Base-by-base conservation (phyloP, 805 yeast genomes). In the Yarrowia keelungensis region DNA sequence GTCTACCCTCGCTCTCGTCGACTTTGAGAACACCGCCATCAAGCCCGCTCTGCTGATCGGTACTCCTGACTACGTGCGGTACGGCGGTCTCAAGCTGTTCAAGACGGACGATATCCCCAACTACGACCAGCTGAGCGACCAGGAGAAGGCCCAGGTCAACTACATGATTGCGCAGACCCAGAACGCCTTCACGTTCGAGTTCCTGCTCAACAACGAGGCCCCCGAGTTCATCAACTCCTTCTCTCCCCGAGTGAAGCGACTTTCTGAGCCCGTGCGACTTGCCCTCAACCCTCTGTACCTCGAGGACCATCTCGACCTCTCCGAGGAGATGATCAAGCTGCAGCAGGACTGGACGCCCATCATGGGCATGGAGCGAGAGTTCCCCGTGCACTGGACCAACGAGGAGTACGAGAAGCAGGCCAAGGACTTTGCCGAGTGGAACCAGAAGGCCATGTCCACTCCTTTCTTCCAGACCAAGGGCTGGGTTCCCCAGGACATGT, bases 401-500 rank as follows among this genome's bases (percentile, higher is more conserved):
- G 85, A 81, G 53, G 88, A 86, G 71, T 78, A 90, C 53, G 86
- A 86, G 69, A 77, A 81, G 65, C 89, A 88, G 75, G 86, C 85
- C 66, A 74, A 81, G 26, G 85, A 84, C 35, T 82, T 91, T 73
- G 87, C 85, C 69, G 84, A 82, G 39, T 90, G 91, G 81, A 94
- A 91, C 78, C 80, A 85, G 71, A 87, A 86, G 72, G 79, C 90
- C 58, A 84, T 89, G 45, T 82, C 87, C 7, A 84, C 87, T 64
- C 97, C 98, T 50, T 93, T 92, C 78, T 89, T 91, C 39, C 94
- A 94, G 58, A 90, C 97, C 32, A 89, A 90, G 68, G 97, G 97
- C 5, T 94, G 98, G 97, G 85, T 95, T 69, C 97, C 98, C 16
- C 97, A 92, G 76, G 97, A 92, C 76, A 87, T 92, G 89, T 93